Conservation (phyloP, 345 rosid species). For the Lumnitzera racemosa region DNA sequence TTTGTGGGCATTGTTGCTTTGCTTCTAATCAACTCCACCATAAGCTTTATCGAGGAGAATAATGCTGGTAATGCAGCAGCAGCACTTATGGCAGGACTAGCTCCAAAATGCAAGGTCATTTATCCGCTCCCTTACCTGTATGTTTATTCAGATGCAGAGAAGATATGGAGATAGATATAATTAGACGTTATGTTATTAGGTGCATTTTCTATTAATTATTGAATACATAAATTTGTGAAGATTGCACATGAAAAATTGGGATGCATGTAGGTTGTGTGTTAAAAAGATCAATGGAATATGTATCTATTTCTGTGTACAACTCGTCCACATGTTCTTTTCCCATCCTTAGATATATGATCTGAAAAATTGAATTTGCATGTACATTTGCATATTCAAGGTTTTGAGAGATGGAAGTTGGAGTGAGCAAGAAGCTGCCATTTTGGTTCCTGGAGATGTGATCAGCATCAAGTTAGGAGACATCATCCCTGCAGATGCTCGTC, state of each 20-base stretch:
- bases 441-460: constrained; percentile 73
- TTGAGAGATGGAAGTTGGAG: constrained; percentile 68
- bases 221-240: too few species aligned
- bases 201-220: too few species aligned
- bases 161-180: too few species aligned
- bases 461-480: constrained; percentile 82
- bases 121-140: too few species aligned
- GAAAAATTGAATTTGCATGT: background rate
- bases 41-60: constrained; percentile 77
- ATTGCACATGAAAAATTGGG: too few species aligned
- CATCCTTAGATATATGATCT: background rate
- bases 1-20: constrained; percentile 62
- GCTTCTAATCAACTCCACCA: constrained; percentile 70
- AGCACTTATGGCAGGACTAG: constrained; percentile 65
- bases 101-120: constrained; percentile 64
- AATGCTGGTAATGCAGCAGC: constrained; percentile 86
- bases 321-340: too few species aligned
- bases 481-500: constrained; percentile 86
- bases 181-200: too few species aligned
- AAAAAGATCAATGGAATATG: too few species aligned
- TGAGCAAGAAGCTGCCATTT: constrained; percentile 70
- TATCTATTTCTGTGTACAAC: too few species aligned
- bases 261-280: too few species aligned
- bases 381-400: constrained; percentile 27
- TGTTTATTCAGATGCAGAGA: too few species aligned